Evolutionary conservation across 768 basidiomycete species (phyloP).

Genomic region (Aureoboletus auriporus): DNA sequence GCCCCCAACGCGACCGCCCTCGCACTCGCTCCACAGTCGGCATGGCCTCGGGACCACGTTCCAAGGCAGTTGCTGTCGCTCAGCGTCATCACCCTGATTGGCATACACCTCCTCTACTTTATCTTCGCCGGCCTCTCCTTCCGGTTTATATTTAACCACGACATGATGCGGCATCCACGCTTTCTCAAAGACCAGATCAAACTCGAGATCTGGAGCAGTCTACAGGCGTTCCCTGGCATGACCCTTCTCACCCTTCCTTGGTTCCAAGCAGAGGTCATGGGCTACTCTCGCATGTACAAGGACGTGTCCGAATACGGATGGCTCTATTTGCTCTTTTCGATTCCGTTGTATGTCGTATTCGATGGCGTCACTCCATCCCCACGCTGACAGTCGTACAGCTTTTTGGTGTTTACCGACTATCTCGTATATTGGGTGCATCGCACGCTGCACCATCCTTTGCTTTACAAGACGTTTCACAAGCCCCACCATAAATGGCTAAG

Average conservation of each 20-base stretch:
- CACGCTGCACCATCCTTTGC: constrained; percentile 71
- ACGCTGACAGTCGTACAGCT: constrained; percentile 37
- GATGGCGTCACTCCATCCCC: not conserved
- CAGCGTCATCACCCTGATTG: constrained; percentile 64
- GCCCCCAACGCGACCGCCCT: constrained; percentile 37
- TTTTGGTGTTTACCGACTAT: constrained; percentile 87
- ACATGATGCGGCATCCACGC: constrained; percentile 92
- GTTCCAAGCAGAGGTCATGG: constrained; percentile 91
- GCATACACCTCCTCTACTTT: constrained; percentile 86
- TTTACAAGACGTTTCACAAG: constrained; percentile 94
- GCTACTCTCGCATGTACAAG: constrained; percentile 77
- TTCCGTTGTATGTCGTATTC: constrained; percentile 53
- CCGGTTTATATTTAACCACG: constrained; percentile 85
- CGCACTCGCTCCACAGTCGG: constrained; percentile 45
- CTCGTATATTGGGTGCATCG: constrained; percentile 97
- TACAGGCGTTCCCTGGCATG: constrained; percentile 81
- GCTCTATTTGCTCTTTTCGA: constrained; percentile 62
- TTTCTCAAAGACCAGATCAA: constrained; percentile 87
- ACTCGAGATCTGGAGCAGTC: constrained; percentile 69
- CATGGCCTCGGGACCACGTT: constrained; percentile 83
- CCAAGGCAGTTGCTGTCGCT: constrained; percentile 78
- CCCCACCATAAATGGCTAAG: constrained; percentile 99
- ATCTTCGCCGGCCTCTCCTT: constrained; percentile 84
- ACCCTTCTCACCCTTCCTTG: constrained; percentile 84
- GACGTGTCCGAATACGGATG: constrained; percentile 77